Conservation (phyloP, 495 filamentous ascomycete genomes). For the Elasticomyces elasticus region DNA sequence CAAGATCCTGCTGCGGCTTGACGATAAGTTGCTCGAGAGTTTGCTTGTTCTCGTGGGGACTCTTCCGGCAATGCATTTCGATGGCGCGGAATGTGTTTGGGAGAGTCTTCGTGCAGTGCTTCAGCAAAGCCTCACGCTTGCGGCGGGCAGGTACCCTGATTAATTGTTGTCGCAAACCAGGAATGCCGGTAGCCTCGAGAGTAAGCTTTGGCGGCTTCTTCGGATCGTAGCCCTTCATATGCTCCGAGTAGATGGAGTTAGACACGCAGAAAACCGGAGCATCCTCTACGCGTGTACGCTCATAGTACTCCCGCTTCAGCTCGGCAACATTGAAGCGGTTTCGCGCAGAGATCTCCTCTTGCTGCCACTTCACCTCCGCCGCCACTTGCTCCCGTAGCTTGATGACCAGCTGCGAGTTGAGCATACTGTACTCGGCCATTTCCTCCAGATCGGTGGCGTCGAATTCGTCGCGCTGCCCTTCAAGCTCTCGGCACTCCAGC, state of each 20-base stretch:
- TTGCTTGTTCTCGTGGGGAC: constrained; percentile 1
- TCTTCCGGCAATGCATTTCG: constrained; percentile 3
- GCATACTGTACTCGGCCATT: neutral
- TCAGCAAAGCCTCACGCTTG: neutral
- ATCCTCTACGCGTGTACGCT: neutral
- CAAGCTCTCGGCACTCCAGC: neutral
- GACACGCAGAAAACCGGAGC: constrained; percentile 7
- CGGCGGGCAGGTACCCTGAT: constrained; percentile 2
- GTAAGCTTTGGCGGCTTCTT: neutral
- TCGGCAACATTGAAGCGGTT: neutral
- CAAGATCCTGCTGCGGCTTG: neutral
- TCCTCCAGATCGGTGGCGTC: neutral
- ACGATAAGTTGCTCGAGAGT: neutral
- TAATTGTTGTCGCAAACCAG: neutral
- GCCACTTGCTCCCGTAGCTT: neutral
- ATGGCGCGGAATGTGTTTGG: constrained; percentile 1
- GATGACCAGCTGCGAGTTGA: neutral
- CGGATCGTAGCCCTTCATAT: constrained; percentile 5
- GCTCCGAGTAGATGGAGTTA: constrained; percentile 3
- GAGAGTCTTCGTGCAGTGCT: neutral
- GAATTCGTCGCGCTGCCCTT: neutral
- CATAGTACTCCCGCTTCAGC: neutral
- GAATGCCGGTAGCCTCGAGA: constrained; percentile 9
- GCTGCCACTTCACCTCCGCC: neutral
- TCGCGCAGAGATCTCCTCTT: neutral